Conservation (phyloP, 176 grass and related monocot genomes). For the Elaeis guineensis region DNA sequence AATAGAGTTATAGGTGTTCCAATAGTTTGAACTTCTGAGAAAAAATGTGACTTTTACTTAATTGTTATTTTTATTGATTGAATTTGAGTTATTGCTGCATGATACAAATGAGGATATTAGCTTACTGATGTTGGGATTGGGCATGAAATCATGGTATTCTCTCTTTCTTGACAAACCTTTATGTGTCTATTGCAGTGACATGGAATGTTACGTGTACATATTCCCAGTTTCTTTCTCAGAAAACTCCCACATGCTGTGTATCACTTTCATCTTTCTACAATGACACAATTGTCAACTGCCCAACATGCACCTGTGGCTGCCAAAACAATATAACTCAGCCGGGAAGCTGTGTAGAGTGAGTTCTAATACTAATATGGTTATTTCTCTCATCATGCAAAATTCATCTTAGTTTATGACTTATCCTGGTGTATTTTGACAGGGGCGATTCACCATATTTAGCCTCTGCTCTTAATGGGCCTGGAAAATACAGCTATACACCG, state of each 20-base stretch:
- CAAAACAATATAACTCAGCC: conserved; percentile 55
- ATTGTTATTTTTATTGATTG: no score
- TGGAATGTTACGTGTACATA: conserved; percentile 76
- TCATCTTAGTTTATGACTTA: background rate
- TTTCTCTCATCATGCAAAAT: background rate
- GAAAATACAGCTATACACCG: conserved; percentile 34
- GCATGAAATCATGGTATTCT: background rate
- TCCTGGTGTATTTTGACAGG: conserved; percentile 21
- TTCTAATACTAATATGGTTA: conserved; percentile 8
- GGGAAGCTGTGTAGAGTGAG: conserved; percentile 76
- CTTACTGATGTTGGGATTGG: no score
- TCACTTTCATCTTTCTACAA: conserved; percentile 78
- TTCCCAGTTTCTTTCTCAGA: conserved; percentile 64
- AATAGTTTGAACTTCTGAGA: no score
- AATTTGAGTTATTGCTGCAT: no score
- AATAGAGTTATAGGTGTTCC: no score
- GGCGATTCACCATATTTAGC: conserved; percentile 53
- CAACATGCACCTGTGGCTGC: conserved; percentile 62
- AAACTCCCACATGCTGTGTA: conserved; percentile 57
- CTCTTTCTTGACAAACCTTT: background rate
- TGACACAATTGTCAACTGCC: conserved; percentile 58
- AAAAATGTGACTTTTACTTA: no score
- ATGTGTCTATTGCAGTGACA: conserved; percentile 44
- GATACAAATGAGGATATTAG: no score
- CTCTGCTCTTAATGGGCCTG: conserved; percentile 43